Conservation (phyloP, 768 basidiomycete genomes). For the Suillus plorans region DNA sequence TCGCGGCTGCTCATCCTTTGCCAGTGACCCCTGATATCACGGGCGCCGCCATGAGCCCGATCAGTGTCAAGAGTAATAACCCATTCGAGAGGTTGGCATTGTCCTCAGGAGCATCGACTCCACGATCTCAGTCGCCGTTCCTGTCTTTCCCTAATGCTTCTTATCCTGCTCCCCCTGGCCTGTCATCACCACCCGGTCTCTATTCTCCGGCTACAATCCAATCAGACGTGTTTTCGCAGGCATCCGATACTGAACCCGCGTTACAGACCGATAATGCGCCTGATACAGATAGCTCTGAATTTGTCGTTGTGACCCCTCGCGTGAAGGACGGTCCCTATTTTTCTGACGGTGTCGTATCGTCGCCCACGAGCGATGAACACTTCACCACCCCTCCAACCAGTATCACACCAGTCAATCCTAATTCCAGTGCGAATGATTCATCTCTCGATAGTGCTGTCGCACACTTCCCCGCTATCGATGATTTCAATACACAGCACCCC, state of each 20-base stretch:
- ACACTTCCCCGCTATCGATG: conserved; percentile 41
- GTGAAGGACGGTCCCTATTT: conserved; percentile 13
- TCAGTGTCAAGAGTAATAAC: conserved; percentile 75
- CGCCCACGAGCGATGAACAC: conserved; percentile 45
- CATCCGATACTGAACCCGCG: conserved; percentile 17
- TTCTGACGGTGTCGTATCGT: conserved; percentile 23
- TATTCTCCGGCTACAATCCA: conserved; percentile 10
- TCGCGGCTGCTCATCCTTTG: conserved; percentile 72
- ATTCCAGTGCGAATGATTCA: conserved; percentile 15
- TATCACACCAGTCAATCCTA: conserved; percentile 23
- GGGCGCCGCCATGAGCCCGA: conserved; percentile 50
- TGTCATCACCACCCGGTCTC: conserved; percentile 15
- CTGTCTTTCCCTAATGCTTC: conserved; percentile 45
- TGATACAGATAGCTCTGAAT: conserved; percentile 22
- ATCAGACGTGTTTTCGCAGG: conserved; percentile 48
- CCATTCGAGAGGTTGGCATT: conserved; percentile 79
- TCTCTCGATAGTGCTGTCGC: conserved; percentile 27
- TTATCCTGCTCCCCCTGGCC: conserved; percentile 36
- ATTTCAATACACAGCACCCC: conserved; percentile 16
- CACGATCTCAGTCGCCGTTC: conserved; percentile 62
- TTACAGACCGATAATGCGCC: conserved; percentile 15
- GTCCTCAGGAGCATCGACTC: conserved; percentile 38
- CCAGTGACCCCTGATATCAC: conserved; percentile 67
- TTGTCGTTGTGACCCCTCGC: conserved; percentile 21
- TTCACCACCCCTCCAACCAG: conserved; percentile 63